Percentiles rank a stretch among this genome's conserved stretches.
Evolutionary conservation across 106 monocot genomes (phyloP).

Genomic region (Amphibolis antarctica): DNA sequence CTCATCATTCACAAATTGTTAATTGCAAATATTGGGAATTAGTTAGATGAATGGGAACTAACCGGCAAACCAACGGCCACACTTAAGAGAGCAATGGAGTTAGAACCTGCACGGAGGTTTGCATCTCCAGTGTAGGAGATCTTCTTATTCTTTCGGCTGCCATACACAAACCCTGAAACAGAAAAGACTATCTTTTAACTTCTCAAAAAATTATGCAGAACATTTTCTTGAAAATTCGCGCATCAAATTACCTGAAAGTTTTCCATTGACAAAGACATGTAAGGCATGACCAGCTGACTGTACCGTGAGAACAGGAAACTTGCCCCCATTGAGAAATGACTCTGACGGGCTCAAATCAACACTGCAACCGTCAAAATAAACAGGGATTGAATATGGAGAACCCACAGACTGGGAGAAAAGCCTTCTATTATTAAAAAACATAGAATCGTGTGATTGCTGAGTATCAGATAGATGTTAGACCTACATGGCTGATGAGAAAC

Average conservation of each 20-base stretch:
- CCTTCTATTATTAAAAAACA: too few relatives aligned
- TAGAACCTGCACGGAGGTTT: slow-evolving; percentile 81
- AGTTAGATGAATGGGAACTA: slow-evolving; percentile 10
- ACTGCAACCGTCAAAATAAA: slow-evolving; percentile 23
- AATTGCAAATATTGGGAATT: too few relatives aligned
- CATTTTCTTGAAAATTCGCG: background rate
- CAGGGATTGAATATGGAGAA: background rate
- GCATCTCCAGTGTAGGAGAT: slow-evolving; percentile 51
- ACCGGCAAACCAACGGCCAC: slow-evolving; percentile 93
- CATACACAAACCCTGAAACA: slow-evolving; percentile 70
- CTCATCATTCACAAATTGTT: background rate
- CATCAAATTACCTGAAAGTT: slow-evolving; percentile 45
- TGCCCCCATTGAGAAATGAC: slow-evolving; percentile 48
- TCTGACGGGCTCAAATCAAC: slow-evolving; percentile 69
- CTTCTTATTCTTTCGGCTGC: slow-evolving; percentile 56
- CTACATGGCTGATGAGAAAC: too few relatives aligned
- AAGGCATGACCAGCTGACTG: slow-evolving; percentile 93
- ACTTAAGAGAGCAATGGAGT: slow-evolving; percentile 79
- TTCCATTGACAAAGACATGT: slow-evolving; percentile 82
- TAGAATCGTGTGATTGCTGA: too few relatives aligned
- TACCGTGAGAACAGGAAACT: slow-evolving; percentile 49
- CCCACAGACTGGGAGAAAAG: too few relatives aligned
- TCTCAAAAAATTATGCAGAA: background rate
- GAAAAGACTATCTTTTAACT: background rate
- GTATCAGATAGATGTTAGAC: too few relatives aligned